Base-by-base conservation (phyloP, 805 yeast genomes). In the Lipomyces mesembrius region DNA sequence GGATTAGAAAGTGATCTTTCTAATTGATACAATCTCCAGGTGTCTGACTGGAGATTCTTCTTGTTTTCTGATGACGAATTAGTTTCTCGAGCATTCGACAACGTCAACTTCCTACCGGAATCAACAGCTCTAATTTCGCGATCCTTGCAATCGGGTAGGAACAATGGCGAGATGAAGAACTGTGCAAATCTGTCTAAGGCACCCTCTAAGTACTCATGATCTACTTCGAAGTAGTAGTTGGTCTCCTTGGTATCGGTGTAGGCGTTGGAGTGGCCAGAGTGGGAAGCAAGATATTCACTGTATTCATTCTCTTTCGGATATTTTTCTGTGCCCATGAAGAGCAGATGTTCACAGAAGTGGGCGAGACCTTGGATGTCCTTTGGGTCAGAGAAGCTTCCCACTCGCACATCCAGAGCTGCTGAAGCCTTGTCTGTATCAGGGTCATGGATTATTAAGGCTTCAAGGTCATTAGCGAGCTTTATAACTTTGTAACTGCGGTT, bases 41-140 rank as follows among this genome's bases (percentile, higher is more conserved):
- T 76, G 77, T 94, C 99, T 75, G 84, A 89, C 77, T 94, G 98
- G 61, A 95, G 81, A 76, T 94, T 94, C 80, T 95, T 94, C 77
- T 92, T 94, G 80, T 94, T 92, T 79, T 94, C 99, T 65, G 53
- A 3, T 17, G 7, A 14, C 3, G 12, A 37, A 34, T 57, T 57
- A 52, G 61, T 32, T 46, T 8, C n/a, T 17, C 25, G 22, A n/a
- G 37, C 39, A 22, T 17, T 9, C 35, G 14, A 20, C 32, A 27
- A 29, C n/a, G 8, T 29, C 43, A 49, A 51, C n/a, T n/a, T 27
- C 68, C 39, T 20, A 65, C 68, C 70, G 51, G 97, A 90, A 78
- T 94, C 97, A 9, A 94, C 98, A 1, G 98, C 98, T 70, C 87
- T 86, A 73, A 94, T 90, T 78, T 94, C 99, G 64, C 98, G 84